A percentile compares a stretch with the other conserved stretches of the same genome.
phyloP scores from a whole-genome alignment of 1,284 basidiomycete genomes.

The Sporisorium graminicola region DNA sequence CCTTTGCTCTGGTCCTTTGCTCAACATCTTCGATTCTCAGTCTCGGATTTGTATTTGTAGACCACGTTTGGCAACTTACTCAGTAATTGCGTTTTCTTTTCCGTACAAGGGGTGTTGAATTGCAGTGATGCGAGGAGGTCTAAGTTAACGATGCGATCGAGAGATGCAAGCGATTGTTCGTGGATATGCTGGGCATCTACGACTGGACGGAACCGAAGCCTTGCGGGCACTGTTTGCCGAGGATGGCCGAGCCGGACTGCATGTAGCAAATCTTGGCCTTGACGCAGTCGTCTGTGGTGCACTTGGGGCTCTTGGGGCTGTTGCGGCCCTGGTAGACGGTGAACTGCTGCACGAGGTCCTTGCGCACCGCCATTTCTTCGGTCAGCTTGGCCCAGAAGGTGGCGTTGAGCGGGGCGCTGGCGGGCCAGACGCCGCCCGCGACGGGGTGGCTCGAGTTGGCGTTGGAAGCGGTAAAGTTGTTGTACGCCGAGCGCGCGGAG shows the following conservation, averaged over 20 bases:
- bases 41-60: slow-evolving; percentile 3
- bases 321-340: slow-evolving; percentile 80
- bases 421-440: slow-evolving; percentile 73
- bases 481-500: slow-evolving; percentile 78
- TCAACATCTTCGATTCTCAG: background rate
- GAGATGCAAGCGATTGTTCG: background rate
- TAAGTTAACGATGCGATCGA: too few relatives aligned
- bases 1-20: background rate
- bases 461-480: slow-evolving; percentile 72
- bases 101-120: too few relatives aligned
- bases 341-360: slow-evolving; percentile 77
- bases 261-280: slow-evolving; percentile 83
- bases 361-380: slow-evolving; percentile 77
- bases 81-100: too few relatives aligned
- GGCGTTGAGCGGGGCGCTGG: slow-evolving; percentile 80
- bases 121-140: background rate
- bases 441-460: slow-evolving; percentile 20
- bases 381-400: slow-evolving; percentile 87
- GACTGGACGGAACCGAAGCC: slow-evolving; percentile 80
- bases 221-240: slow-evolving; percentile 74
- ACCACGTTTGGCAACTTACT: too few relatives aligned
- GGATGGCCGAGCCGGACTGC: slow-evolving; percentile 77
- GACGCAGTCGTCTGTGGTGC: slow-evolving; percentile 75
- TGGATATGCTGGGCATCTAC: background rate
- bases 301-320: slow-evolving; percentile 74